Base-by-base conservation (phyloP, 192 early-diverging fungal species). In the Coemansia sp. region DNA sequence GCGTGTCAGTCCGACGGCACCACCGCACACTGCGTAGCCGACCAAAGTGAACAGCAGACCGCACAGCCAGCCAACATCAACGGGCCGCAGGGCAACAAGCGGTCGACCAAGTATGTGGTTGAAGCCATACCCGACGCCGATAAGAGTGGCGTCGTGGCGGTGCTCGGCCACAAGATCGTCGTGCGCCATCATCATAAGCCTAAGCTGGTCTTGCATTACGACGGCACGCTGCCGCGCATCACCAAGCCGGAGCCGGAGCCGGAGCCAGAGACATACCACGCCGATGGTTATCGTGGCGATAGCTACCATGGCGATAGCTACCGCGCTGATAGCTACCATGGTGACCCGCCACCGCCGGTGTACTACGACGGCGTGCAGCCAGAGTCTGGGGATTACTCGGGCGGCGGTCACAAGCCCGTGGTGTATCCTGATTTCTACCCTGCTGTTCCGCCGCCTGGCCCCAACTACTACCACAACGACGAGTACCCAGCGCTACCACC, bases 401-500 rank as follows among this genome's bases (percentile, higher is more conserved):
- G 61, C 55, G 33, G 45, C 64, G 56, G 14, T 51, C 8, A 33
- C 32, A 58, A 58, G 22, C 45, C 45, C 45, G 45, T 48, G 45
- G 14, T 58, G 3, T 58, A 58, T 35, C 56, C 28, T 17, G 56
- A 58, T 9, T 12, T 33, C 14, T 58, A 58, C 28, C 56, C 56
- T 14, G 56, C 14, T 3, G 3, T 48, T 12, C 45, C 45, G 11
- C 45, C 45, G 45, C 45, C 45, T 15, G 14, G 45, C 45, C 45
- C 45, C 12, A 15, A 12, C 45, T 48, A 48, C 45, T 48, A 55
- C 58, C 35, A 60, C 36, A n/a, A 60, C 15, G 22, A 56, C 11
- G 18, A 61, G 60, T 70, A 64, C 35, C 61, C 51, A 39, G 51
- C 69, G 22, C 48, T 37, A n/a, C 58, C 58, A 43, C 66, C 66